Evolutionary conservation across 2,329 filamentous ascomycete genomes (phyloP).

Genomic region (Xylaria sp.): DNA sequence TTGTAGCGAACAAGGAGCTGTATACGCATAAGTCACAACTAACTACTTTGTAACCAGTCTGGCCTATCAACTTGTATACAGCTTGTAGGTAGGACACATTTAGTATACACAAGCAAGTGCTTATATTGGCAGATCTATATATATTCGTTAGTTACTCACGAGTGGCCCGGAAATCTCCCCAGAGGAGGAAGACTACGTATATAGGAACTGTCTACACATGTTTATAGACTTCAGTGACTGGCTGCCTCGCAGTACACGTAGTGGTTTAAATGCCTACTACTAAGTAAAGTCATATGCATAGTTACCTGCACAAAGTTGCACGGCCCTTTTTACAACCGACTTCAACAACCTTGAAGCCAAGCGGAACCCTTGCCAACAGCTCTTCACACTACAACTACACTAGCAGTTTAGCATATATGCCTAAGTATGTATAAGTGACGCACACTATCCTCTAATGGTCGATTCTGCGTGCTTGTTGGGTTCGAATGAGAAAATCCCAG

Average conservation of each 20-base stretch:
- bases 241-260: neutral
- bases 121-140: neutral
- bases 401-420: neutral
- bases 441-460: slow-evolving; percentile 22
- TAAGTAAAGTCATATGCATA: neutral
- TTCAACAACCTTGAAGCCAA: slow-evolving; percentile 3
- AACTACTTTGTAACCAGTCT: neutral
- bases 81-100: neutral
- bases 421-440: neutral
- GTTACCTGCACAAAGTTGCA: slow-evolving; percentile 3
- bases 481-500: slow-evolving; percentile 17
- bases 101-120: neutral
- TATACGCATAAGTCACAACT: neutral
- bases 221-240: neutral
- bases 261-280: neutral
- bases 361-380: slow-evolving; percentile 4
- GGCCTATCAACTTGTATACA: neutral
- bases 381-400: neutral
- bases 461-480: slow-evolving; percentile 3
- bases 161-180: no score
- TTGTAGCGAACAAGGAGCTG: neutral
- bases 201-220: neutral
- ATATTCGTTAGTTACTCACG: no score
- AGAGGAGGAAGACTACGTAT: no score
- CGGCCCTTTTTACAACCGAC: neutral